Percentiles rank a stretch among this genome's conserved stretches.
phyloP scores from a whole-genome alignment of 2,329 filamentous ascomycete species.

The Penicillium hordei region DNA sequence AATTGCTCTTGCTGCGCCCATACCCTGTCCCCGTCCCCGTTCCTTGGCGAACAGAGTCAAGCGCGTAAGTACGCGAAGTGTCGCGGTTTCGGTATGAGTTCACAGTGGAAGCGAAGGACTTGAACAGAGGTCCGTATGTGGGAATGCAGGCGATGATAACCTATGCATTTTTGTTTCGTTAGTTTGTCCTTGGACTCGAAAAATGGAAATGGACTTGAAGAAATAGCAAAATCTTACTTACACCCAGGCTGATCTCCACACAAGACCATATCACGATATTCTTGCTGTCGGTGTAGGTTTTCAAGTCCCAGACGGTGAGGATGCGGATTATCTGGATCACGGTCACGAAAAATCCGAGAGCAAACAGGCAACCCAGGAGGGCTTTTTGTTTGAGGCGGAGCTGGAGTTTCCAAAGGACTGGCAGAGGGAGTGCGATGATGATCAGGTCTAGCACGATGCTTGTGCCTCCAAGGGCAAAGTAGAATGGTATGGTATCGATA shows the following conservation, averaged over 20 bases:
- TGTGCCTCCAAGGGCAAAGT: conserved; percentile 40
- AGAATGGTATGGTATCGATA: conserved; percentile 44
- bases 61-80: conserved; percentile 1
- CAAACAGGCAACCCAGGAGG: conserved; percentile 47
- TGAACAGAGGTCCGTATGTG: conserved; percentile 46
- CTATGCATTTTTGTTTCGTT: conserved; percentile 5
- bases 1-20: not conserved
- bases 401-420: conserved; percentile 24
- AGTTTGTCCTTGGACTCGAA: not conserved
- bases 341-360: conserved; percentile 54
- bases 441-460: conserved; percentile 26
- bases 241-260: conserved; percentile 49
- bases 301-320: conserved; percentile 48
- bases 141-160: conserved; percentile 46
- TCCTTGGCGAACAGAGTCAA: not conserved
- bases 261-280: conserved; percentile 48
- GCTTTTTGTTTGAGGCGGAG: conserved; percentile 24
- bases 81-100: conserved; percentile 15
- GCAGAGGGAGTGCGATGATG: conserved; percentile 28
- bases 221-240: not conserved
- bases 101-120: conserved; percentile 20
- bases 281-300: conserved; percentile 49
- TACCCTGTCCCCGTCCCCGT: not conserved
- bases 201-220: not conserved
- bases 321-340: conserved; percentile 55